phyloP scores from a whole-genome alignment of 805 yeast genomes.

The Candida morakotiae region DNA sequence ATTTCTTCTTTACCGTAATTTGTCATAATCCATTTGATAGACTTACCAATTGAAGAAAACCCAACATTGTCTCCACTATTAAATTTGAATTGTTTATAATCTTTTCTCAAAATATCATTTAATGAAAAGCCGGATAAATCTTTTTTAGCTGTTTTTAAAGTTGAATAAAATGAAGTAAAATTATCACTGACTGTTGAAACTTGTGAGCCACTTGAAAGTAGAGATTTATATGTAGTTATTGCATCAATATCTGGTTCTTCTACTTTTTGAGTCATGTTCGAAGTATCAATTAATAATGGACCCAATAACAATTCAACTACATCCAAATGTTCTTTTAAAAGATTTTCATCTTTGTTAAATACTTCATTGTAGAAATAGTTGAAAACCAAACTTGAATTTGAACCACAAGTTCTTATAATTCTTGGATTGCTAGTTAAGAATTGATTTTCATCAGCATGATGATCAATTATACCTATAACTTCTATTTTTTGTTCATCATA shows the following conservation, averaged over 20 bases:
- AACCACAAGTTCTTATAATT: slow-evolving; percentile 59
- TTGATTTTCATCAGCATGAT: slow-evolving; percentile 69
- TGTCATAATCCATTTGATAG: slow-evolving; percentile 50
- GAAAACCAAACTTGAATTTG: slow-evolving; percentile 75
- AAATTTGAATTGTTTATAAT: slow-evolving; percentile 69
- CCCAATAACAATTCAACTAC: slow-evolving; percentile 50
- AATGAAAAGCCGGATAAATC: slow-evolving; percentile 59
- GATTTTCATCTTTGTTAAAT: slow-evolving; percentile 10
- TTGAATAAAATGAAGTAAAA: slow-evolving; percentile 14
- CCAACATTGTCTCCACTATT: slow-evolving; percentile 48
- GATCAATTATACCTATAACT: slow-evolving; percentile 71
- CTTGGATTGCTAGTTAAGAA: slow-evolving; percentile 56
- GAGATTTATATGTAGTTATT: slow-evolving; percentile 30
- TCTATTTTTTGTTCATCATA: slow-evolving; percentile 1
- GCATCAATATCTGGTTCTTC: slow-evolving; percentile 55
- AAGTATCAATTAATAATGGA: slow-evolving; percentile 76
- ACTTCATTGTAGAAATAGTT: slow-evolving; percentile 48
- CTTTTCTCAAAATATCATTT: slow-evolving; percentile 69
- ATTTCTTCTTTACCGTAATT: slow-evolving; percentile 21
- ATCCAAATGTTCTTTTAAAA: slow-evolving; percentile 22
- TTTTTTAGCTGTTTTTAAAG: slow-evolving; percentile 48
- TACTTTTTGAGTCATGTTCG: slow-evolving; percentile 60
- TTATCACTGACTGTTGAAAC: background rate
- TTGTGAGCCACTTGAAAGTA: slow-evolving; percentile 7
- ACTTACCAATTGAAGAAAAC: slow-evolving; percentile 69